phyloP scores from a whole-genome alignment of 345 rosid genomes.

The Euphorbia peplus region DNA sequence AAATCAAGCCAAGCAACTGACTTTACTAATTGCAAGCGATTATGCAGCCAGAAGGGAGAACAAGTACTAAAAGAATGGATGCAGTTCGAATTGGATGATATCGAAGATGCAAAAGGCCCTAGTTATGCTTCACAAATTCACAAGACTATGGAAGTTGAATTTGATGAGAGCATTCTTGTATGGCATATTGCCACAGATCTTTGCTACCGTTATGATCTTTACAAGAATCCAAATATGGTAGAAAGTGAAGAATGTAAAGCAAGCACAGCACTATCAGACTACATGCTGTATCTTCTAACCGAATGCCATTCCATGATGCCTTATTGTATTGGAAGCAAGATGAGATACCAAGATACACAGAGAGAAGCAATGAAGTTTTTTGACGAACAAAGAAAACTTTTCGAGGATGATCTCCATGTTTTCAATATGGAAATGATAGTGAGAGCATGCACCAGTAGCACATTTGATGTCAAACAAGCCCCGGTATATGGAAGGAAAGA shows the following conservation, averaged over 20 bases:
- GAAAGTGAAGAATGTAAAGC: slow-evolving; percentile 7
- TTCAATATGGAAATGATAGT: not conserved
- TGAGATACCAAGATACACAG: slow-evolving; percentile 30
- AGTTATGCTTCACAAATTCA: too few relatives aligned
- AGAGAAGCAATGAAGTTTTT: slow-evolving; percentile 24
- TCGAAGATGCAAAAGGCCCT: too few relatives aligned
- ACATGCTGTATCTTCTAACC: slow-evolving; percentile 40
- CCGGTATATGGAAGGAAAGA: too few relatives aligned
- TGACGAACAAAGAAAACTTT: not conserved
- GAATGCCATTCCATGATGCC: slow-evolving; percentile 31
- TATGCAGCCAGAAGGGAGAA: not conserved
- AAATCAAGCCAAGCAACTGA: not conserved
- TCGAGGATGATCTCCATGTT: not conserved
- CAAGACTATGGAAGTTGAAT: slow-evolving; percentile 11
- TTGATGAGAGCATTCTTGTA: slow-evolving; percentile 20
- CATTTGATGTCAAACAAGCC: too few relatives aligned
- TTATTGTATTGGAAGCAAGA: slow-evolving; percentile 24
- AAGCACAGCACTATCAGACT: slow-evolving; percentile 32
- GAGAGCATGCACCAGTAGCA: not conserved
- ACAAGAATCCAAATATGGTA: not conserved
- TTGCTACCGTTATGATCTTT: slow-evolving; percentile 14
- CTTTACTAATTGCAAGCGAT: not conserved
- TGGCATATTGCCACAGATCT: slow-evolving; percentile 31
- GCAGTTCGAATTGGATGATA: not conserved
- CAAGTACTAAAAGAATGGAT: not conserved